A percentile compares a stretch with the other conserved stretches of the same genome.
Conservation (phyloP, 208 protist genomes). For the Leptomonas pyrrhocoris region DNA sequence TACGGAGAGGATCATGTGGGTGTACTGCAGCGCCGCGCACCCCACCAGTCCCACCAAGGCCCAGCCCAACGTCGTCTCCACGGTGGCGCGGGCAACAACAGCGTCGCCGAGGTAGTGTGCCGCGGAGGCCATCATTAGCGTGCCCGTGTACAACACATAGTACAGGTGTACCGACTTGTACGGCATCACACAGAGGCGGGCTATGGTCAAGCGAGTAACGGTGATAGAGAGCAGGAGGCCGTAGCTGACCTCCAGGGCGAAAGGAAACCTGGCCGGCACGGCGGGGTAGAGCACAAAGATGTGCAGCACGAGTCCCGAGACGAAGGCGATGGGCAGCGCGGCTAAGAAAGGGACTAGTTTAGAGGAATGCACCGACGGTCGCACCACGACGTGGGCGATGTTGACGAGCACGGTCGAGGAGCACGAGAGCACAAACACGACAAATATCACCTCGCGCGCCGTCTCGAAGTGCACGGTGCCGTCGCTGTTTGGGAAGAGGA, state of each 20-base stretch:
- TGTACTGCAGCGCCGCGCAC: conserved; percentile 60
- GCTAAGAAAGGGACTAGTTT: conserved; percentile 40
- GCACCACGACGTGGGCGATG: conserved; percentile 49
- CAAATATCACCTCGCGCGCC: conserved; percentile 51
- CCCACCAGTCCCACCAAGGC: conserved; percentile 42
- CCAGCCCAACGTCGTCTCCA: conserved; percentile 42
- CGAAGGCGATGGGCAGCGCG: conserved; percentile 45
- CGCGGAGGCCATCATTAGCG: conserved; percentile 29
- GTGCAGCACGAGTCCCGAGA: conserved; percentile 50
- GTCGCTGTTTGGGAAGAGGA: conserved; percentile 19
- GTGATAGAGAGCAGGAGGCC: conserved; percentile 73
- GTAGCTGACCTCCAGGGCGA: conserved; percentile 81
- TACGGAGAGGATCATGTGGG: conserved; percentile 72
- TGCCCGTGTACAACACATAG: conserved; percentile 35
- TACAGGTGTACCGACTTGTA: conserved; percentile 58
- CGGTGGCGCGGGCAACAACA: conserved; percentile 7
- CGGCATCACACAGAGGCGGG: conserved; percentile 78
- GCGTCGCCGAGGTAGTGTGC: conserved; percentile 35
- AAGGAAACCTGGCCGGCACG: conserved; percentile 58
- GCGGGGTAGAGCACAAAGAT: conserved; percentile 49
- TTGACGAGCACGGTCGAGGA: conserved; percentile 62
- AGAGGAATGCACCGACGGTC: conserved; percentile 35
- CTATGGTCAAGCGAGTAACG: conserved; percentile 77
- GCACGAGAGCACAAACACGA: conserved; percentile 39
- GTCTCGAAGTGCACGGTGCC: conserved; percentile 48